Percentiles rank a stretch among this genome's conserved stretches.
Evolutionary conservation across 2,329 filamentous ascomycete species (phyloP).

Genomic region (Didymella pinodella): DNA sequence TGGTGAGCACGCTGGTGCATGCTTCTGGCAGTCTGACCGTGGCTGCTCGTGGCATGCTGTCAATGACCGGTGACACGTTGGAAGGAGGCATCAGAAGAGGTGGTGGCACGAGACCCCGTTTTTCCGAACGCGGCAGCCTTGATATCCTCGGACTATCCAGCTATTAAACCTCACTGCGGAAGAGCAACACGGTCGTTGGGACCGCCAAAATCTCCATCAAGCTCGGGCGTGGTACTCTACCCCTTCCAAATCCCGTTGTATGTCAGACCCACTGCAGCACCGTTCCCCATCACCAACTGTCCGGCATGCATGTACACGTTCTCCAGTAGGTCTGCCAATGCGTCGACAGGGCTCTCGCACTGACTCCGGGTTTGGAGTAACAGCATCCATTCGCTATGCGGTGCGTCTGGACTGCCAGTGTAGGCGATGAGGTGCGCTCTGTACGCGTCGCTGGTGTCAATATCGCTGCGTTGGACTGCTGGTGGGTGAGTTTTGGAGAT

Average conservation of each 20-base stretch:
- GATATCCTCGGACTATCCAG: constrained; percentile 35
- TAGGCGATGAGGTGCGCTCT: constrained; percentile 3
- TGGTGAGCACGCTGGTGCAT: constrained; percentile 40
- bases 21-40: constrained; percentile 31
- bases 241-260: background rate
- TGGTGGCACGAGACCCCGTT: constrained; percentile 21
- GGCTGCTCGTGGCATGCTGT: constrained; percentile 33
- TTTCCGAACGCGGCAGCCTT: constrained; percentile 35
- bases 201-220: background rate
- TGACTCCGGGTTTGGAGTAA: background rate
- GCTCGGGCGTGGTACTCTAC: background rate
- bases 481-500: background rate
- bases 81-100: constrained; percentile 20
- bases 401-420: background rate
- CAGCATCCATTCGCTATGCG: background rate
- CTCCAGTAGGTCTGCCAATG: constrained; percentile 7
- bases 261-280: background rate
- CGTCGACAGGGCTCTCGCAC: constrained; percentile 8
- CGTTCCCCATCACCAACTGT: background rate
- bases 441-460: background rate
- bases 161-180: constrained; percentile 1
- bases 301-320: background rate
- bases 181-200: no score
- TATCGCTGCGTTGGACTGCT: no score
- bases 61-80: constrained; percentile 7